A percentile compares a stretch with the other conserved stretches of the same genome.
These are phyloP conservation scores for Sinapis alba DNA, from an alignment of 441 rosid genomes.

Conservation along the genomic window DNA sequence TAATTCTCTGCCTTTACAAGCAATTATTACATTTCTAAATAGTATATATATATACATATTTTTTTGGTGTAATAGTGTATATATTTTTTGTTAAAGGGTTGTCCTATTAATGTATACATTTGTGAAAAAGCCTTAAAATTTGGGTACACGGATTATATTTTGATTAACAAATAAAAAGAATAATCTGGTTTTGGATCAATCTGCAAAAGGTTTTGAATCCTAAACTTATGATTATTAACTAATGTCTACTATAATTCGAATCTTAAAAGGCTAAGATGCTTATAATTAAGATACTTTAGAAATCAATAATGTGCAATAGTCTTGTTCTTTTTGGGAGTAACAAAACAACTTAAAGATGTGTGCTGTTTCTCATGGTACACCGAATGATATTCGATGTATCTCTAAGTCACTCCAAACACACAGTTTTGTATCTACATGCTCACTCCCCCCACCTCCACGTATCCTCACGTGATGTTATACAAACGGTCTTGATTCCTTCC, in stretches of 20 bases:
- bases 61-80: too few species aligned
- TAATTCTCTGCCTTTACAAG: neutral
- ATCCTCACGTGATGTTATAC: conserved; percentile 59
- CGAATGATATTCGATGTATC: conserved; percentile 54
- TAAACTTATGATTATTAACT: neutral
- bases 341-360: conserved; percentile 32
- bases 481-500: conserved; percentile 11
- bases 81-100: neutral
- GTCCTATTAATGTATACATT: neutral
- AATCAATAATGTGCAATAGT: neutral
- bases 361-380: conserved; percentile 26
- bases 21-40: conserved; percentile 23
- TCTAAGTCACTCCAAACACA: conserved; percentile 54
- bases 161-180: neutral
- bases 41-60: too few species aligned
- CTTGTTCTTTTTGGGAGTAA: conserved; percentile 22
- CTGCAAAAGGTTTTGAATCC: neutral
- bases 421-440: conserved; percentile 50
- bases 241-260: neutral
- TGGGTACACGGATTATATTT: neutral
- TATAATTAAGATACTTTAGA: neutral
- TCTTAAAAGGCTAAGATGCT: conserved; percentile 5
- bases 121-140: neutral
- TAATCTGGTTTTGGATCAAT: neutral
- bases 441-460: conserved; percentile 53